phyloP scores from a whole-genome alignment of 768 basidiomycete species.

The Lactarius psammicola region DNA sequence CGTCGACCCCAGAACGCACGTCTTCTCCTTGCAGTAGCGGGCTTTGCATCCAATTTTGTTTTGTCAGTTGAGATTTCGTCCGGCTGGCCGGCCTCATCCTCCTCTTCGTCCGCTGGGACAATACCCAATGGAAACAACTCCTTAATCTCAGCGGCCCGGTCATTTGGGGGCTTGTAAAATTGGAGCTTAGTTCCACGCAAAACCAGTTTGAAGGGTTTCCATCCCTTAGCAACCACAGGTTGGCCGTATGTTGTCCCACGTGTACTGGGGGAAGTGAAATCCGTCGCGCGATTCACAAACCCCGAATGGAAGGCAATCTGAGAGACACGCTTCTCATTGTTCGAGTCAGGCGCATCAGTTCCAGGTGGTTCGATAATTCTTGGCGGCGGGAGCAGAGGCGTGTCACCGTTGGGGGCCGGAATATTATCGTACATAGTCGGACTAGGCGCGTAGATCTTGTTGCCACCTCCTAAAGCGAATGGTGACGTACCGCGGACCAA shows the following conservation, averaged over 20 bases:
- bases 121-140: slow-evolving; percentile 71
- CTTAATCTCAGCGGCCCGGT: slow-evolving; percentile 60
- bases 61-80: slow-evolving; percentile 32
- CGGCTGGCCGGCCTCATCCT: slow-evolving; percentile 39
- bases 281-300: slow-evolving; percentile 68
- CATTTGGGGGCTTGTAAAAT: slow-evolving; percentile 81
- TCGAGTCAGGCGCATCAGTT: slow-evolving; percentile 34
- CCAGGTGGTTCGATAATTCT: slow-evolving; percentile 44
- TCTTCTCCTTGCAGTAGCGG: slow-evolving; percentile 47
- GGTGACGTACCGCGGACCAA: slow-evolving; percentile 33
- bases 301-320: slow-evolving; percentile 76
- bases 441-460: slow-evolving; percentile 23
- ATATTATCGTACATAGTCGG: slow-evolving; percentile 26
- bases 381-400: slow-evolving; percentile 50
- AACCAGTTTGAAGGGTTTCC: slow-evolving; percentile 86
- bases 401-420: slow-evolving; percentile 29
- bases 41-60: slow-evolving; percentile 39
- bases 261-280: slow-evolving; percentile 41
- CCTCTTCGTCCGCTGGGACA: slow-evolving; percentile 53
- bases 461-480: slow-evolving; percentile 34
- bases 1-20: slow-evolving; percentile 75
- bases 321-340: slow-evolving; percentile 56
- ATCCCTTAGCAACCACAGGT: slow-evolving; percentile 50
- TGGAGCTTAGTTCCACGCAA: slow-evolving; percentile 82
- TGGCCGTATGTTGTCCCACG: slow-evolving; percentile 33